Evolutionary conservation across 164 flowering plant species (phyloP), one percentile per base, ranked within the genome.

Genomic region (Magnolia sinica): DNA sequence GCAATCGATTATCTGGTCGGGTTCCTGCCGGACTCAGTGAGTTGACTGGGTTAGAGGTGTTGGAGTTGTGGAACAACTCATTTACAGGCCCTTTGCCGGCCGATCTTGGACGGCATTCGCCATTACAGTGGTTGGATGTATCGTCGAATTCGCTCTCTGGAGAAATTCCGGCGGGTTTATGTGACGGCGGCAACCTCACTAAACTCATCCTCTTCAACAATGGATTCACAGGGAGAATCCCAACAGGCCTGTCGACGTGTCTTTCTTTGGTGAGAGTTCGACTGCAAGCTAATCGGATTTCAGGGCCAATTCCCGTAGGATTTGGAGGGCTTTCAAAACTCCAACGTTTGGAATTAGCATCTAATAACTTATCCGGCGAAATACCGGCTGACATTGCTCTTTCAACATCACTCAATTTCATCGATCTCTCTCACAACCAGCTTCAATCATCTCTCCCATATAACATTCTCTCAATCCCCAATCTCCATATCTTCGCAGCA

Each of bases 141-240:
- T 96, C 99, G 1, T 90, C 98, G 24, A 96, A 96, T 80, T 86
- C 89, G 0, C 82, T 96, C 73, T 83, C 94, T 3, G 98, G 98
- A 22, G 87, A 83, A 74, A 90, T 96, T 68, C 99, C 99, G 0
- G 52, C 82, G 14, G 78, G 84, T 31, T 75, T 96, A 68, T 94
- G 99, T 82, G 74, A 77, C 77, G 75, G 73, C 29, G 92, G 95
- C 68, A 91, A 88, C 77, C 94, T 96, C 59, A 92, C 90, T 51
- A 94, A 94, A 86, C 97, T 96, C 81, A 93, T 94, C 29, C 88
- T 96, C 50, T 96, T 94, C 91, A 91, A 91, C 89, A 96, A 96
- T 79, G 89, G 76, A 70, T 90, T 96, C 79, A 76, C 92, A 9
- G 97, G 99, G 76, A 79, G 86, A 1, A 89, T 94, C 65, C 98